Conservation (phyloP, 1,284 basidiomycete species). For the Tilletiopsis washingtonensis region DNA sequence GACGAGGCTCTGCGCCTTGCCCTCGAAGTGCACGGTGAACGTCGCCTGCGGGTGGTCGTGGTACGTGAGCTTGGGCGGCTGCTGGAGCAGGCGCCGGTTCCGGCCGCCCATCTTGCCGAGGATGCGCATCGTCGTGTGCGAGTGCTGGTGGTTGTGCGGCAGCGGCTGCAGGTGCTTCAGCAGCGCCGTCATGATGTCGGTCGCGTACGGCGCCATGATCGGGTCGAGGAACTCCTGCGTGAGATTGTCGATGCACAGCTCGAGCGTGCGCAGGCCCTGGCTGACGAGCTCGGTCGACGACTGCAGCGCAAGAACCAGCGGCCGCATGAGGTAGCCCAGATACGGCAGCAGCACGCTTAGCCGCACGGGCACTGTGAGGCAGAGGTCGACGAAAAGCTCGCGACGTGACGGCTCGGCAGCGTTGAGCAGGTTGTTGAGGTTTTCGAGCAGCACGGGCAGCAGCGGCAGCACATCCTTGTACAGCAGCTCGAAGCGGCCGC, state of each 20-base stretch:
- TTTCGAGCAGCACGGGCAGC: slow-evolving; percentile 93
- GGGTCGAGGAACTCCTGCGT: slow-evolving; percentile 98
- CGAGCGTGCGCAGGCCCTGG: slow-evolving; percentile 90
- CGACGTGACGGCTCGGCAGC: slow-evolving; percentile 38
- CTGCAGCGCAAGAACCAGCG: slow-evolving; percentile 81
- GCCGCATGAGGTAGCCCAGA: slow-evolving; percentile 92
- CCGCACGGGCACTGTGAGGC: slow-evolving; percentile 90
- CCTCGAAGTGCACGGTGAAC: slow-evolving; percentile 5
- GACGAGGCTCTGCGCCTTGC: slow-evolving; percentile 56
- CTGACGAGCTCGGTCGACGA: slow-evolving; percentile 75
- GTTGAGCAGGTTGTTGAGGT: slow-evolving; percentile 59
- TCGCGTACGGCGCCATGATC: slow-evolving; percentile 66
- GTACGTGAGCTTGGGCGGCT: slow-evolving; percentile 70
- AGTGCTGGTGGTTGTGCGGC: slow-evolving; percentile 81
- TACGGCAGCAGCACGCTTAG: slow-evolving; percentile 93
- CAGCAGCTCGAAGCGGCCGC: slow-evolving; percentile 84
- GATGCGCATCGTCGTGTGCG: slow-evolving; percentile 92
- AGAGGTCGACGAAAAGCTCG: slow-evolving; percentile 77
- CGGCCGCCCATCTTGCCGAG: slow-evolving; percentile 93
- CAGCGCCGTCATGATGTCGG: slow-evolving; percentile 85
- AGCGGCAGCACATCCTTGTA: slow-evolving; percentile 96
- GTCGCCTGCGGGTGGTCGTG: neutral
- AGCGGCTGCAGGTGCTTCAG: slow-evolving; percentile 64
- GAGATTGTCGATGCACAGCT: slow-evolving; percentile 98
- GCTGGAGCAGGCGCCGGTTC: slow-evolving; percentile 71